phyloP scores from a whole-genome alignment of 179 eudicot genomes.

The Silene coronaria region DNA sequence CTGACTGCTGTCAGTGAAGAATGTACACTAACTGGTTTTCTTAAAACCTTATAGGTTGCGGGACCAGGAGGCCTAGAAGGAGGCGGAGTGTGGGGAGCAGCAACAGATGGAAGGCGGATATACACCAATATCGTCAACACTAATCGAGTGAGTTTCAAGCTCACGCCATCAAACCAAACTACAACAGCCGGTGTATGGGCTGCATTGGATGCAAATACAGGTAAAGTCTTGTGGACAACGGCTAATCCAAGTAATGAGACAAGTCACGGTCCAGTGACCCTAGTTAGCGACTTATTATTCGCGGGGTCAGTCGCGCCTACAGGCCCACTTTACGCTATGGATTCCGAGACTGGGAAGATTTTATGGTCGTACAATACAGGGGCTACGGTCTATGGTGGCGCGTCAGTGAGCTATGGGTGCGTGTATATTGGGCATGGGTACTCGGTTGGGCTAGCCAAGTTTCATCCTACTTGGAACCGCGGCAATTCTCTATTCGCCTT shows the following conservation, averaged over 20 bases:
- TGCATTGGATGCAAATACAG: conserved; percentile 39
- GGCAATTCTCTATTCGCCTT: conserved; percentile 39
- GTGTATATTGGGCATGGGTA: conserved; percentile 41
- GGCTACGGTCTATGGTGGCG: conserved; percentile 38
- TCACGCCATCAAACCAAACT: conserved; percentile 36
- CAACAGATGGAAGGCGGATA: conserved; percentile 40
- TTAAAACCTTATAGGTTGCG: conserved; percentile 34
- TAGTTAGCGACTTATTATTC: conserved; percentile 46
- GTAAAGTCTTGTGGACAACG: conserved; percentile 41
- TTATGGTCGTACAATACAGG: conserved; percentile 42
- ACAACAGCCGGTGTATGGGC: conserved; percentile 52
- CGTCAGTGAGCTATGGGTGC: conserved; percentile 37
- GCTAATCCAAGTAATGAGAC: conserved; percentile 44
- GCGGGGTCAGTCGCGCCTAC: conserved; percentile 38
- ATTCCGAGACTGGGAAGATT: conserved; percentile 29
- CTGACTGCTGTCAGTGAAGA: background rate
- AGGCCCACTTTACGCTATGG: conserved; percentile 48
- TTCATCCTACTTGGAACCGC: conserved; percentile 28
- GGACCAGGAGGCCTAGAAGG: conserved; percentile 51
- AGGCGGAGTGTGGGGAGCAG: conserved; percentile 69
- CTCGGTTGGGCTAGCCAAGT: conserved; percentile 20
- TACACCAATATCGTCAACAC: conserved; percentile 58
- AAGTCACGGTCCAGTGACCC: conserved; percentile 41
- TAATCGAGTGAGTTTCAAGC: conserved; percentile 26
- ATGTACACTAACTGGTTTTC: background rate